These are phyloP conservation scores for Sophora flavescens DNA, from an alignment of 306 rosid species.

Conservation along the genomic window DNA sequence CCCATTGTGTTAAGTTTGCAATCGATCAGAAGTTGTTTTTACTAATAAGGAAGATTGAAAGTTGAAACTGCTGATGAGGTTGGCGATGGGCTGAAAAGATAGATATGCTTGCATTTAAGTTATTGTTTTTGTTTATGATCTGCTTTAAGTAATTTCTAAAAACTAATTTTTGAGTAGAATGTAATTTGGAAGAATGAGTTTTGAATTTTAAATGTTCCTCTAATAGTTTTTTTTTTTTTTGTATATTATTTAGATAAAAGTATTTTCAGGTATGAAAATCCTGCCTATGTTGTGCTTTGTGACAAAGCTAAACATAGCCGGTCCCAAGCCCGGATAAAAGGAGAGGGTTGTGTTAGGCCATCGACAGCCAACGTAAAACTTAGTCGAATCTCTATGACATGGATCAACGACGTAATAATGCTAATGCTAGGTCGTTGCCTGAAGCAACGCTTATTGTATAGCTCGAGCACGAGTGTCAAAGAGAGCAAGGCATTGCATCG, in stretches of 20 bases:
- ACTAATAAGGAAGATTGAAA: constrained; percentile 69
- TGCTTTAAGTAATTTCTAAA: not conserved
- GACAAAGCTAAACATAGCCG: no score
- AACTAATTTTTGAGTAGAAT: not conserved
- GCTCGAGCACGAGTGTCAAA: no score
- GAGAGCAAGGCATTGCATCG: no score
- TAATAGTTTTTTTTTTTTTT: not conserved
- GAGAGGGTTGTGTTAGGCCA: no score
- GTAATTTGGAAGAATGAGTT: not conserved
- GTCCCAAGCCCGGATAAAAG: no score
- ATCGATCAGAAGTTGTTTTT: constrained; percentile 75
- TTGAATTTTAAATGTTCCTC: not conserved
- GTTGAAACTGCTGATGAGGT: constrained; percentile 27
- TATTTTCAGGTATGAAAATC: not conserved
- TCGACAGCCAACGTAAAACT: no score
- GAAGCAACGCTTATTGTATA: no score
- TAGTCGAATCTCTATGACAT: no score
- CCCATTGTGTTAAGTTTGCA: constrained; percentile 63
- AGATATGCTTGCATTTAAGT: not conserved
- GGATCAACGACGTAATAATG: no score
- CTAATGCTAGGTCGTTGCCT: no score
- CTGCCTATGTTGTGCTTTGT: no score
- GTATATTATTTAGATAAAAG: not conserved
- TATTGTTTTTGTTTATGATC: not conserved
- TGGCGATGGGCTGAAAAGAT: constrained; percentile 29